phyloP scores from a whole-genome alignment of 2,329 filamentous ascomycete genomes.

The Phoma herbarum region DNA sequence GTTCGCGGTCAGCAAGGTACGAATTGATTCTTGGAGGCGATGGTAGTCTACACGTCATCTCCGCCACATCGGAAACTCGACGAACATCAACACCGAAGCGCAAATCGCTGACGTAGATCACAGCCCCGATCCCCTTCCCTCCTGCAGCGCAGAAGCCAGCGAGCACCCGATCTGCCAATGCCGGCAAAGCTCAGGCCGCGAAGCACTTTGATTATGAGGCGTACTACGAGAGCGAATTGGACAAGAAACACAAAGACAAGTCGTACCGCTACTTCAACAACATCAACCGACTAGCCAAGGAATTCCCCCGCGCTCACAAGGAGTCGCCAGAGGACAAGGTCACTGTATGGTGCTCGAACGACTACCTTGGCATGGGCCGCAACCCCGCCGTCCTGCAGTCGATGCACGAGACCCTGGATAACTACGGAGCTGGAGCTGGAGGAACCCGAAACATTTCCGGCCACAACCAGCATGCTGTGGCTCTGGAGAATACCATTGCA shows the following conservation, averaged over 20 bases:
- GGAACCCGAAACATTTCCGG: slow-evolving; percentile 98
- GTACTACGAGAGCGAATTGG: slow-evolving; percentile 87
- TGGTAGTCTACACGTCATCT: slow-evolving; percentile 8
- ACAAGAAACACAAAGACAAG: slow-evolving; percentile 99
- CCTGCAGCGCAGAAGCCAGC: slow-evolving; percentile 39
- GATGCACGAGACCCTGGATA: slow-evolving; percentile 95
- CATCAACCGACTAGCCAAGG: slow-evolving; percentile 96
- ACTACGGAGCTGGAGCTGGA: slow-evolving; percentile 92
- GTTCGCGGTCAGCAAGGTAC: slow-evolving; percentile 55
- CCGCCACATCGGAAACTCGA: slow-evolving; percentile 7
- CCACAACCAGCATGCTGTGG: slow-evolving; percentile 93
- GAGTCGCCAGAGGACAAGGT: slow-evolving; percentile 82
- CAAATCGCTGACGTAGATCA: slow-evolving; percentile 3
- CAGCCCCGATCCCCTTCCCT: slow-evolving; percentile 44
- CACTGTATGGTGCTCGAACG: slow-evolving; percentile 99
- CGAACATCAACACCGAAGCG: slow-evolving; percentile 6
- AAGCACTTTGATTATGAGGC: slow-evolving; percentile 86
- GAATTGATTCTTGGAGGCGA: slow-evolving; percentile 17
- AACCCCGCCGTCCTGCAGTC: slow-evolving; percentile 84
- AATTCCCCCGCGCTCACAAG: slow-evolving; percentile 96
- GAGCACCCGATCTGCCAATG: slow-evolving; percentile 31
- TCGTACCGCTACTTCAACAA: slow-evolving; percentile 99
- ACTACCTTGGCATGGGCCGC: slow-evolving; percentile 97
- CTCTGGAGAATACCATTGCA: slow-evolving; percentile 81
- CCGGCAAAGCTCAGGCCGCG: slow-evolving; percentile 59